Evolutionary conservation across 352 stramenopile genomes (phyloP).

Genomic region (Phytophthora sp.): DNA sequence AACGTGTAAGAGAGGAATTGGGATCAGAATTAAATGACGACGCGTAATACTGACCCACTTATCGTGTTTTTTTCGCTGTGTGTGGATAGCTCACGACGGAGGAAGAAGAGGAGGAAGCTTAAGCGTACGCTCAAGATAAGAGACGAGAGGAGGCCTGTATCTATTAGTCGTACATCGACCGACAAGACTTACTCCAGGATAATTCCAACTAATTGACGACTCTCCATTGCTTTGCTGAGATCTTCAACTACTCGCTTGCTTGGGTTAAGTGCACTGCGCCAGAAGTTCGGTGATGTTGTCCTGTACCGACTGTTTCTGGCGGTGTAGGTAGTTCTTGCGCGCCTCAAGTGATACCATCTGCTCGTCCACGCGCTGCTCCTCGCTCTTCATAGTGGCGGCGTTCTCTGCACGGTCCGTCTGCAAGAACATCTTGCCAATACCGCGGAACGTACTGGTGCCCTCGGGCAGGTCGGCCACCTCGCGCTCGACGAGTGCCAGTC

Average conservation of each 20-base stretch:
- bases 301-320: slow-evolving; percentile 80
- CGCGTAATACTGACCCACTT: not conserved
- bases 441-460: slow-evolving; percentile 70
- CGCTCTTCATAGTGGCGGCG: slow-evolving; percentile 54
- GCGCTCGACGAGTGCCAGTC: slow-evolving; percentile 70
- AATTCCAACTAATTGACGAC: slow-evolving; percentile 27
- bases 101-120: slow-evolving; percentile 62
- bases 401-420: slow-evolving; percentile 67
- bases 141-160: slow-evolving; percentile 24
- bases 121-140: slow-evolving; percentile 7
- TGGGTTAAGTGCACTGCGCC: slow-evolving; percentile 72
- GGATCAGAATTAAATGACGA: not conserved
- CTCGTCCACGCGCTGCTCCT: slow-evolving; percentile 65
- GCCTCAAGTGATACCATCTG: slow-evolving; percentile 77
- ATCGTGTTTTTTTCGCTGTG: slow-evolving; percentile 2
- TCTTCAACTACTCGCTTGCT: not conserved
- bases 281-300: slow-evolving; percentile 87
- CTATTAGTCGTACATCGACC: slow-evolving; percentile 16
- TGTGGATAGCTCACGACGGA: slow-evolving; percentile 61
- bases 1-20: slow-evolving; percentile 82
- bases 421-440: slow-evolving; percentile 88
- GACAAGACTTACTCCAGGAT: slow-evolving; percentile 25
- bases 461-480: slow-evolving; percentile 72
- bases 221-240: slow-evolving; percentile 21
- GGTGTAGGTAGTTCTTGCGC: slow-evolving; percentile 82